Conservation (phyloP, 805 yeast genomes). For the Kluyveromyces lactis region DNA sequence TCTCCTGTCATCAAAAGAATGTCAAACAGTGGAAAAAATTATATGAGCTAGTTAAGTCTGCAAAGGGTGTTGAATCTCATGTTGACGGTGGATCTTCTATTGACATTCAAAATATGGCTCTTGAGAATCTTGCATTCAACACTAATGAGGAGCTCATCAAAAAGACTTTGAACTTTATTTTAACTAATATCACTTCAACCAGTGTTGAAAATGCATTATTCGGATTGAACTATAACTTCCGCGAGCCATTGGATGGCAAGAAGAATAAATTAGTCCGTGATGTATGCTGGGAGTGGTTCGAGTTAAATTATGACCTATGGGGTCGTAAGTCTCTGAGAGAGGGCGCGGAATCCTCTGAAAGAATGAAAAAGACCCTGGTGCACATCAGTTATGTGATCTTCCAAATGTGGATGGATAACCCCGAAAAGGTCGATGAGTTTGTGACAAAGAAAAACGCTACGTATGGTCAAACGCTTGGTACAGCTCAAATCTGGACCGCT, state of each 20-base stretch:
- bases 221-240: conserved; percentile 39
- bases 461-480: conserved; percentile 25
- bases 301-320: conserved; percentile 44
- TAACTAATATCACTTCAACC: conserved; percentile 46
- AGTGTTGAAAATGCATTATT: conserved; percentile 50
- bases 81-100: conserved; percentile 12
- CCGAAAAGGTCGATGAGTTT: conserved; percentile 25
- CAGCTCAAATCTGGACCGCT: conserved; percentile 16
- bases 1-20: conserved; percentile 32
- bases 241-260: conserved; percentile 11
- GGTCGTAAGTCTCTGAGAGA: conserved; percentile 37
- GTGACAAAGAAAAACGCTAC: conserved; percentile 24
- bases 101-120: conserved; percentile 44
- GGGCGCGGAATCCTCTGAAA: conserved; percentile 39
- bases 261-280: conserved; percentile 16
- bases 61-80: conserved; percentile 36
- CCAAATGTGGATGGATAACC: conserved; percentile 28
- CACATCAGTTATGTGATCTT: conserved; percentile 30
- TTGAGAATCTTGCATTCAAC: conserved; percentile 47
- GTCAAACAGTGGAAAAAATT: conserved; percentile 52
- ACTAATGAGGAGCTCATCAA: conserved; percentile 37
- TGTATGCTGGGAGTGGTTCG: conserved; percentile 51
- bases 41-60: conserved; percentile 42
- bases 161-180: conserved; percentile 49
- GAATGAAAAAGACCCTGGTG: conserved; percentile 37